Evolutionary conservation across 176 grass and related monocot genomes (phyloP), one percentile per base, ranked within the genome.

Genomic region (Pharus latifolius): DNA sequence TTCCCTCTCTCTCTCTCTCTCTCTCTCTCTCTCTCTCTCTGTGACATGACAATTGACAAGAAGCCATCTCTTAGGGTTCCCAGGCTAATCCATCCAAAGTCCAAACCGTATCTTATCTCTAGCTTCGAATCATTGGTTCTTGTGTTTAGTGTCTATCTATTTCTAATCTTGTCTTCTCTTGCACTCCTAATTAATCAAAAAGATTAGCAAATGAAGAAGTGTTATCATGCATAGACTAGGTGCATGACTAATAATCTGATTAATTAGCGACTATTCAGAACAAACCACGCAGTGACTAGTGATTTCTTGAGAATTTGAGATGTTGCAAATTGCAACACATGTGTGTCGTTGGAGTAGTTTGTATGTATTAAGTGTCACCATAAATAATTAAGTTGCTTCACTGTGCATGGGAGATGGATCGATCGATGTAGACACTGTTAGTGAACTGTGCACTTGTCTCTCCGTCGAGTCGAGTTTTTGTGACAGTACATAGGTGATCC

Each of bases 361-460:
- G 69, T 60, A 53, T 54, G 45, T 61, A 44, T 73, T 73, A 79
- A 34, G 27, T 16, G 19, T 37, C 27, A 8, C 33, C 45, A 62
- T 15, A 68, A n/a, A n/a, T n/a, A n/a, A n/a, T n/a, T 60, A 60
- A 60, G 57, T 71, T 32, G 56, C 2, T 33, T 33, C 29, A 46
- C 76, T 74, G 47, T 48, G n/a, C n/a, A n/a, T n/a, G 37, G 0
- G 14, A 54, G 55, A 85, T 63, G 7, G 25, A 61, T 19, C n/a
- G n/a, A n/a, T n/a, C n/a, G n/a, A n/a, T n/a, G n/a, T n/a, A 22
- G 26, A 17, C 29, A 54, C 79, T 82, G 54, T 73, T 82, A 61
- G 42, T 73, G 47, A 12, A 60, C 67, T 67, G 73, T 77, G 31
- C 54, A 0, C 15, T 22, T 54, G 78, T 87, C 67, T 18, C 53